Evolutionary conservation across 1,139 yeast genomes (phyloP).

Genomic region (Yamadazyma trypodendri): DNA sequence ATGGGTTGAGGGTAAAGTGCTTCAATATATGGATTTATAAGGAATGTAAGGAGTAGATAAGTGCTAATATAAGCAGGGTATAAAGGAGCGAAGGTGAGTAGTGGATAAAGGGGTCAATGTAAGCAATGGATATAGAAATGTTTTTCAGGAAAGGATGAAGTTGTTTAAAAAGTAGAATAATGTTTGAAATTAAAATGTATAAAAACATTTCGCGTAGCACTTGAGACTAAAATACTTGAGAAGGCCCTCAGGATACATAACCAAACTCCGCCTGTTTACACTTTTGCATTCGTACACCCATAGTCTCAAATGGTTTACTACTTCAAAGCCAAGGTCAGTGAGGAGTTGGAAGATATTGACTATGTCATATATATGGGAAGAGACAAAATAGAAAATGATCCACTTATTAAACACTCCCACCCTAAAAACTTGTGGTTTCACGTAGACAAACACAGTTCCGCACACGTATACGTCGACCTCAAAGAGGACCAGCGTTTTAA

Average conservation of each 20-base stretch:
- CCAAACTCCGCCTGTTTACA: no score
- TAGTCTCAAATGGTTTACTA: constrained; percentile 54
- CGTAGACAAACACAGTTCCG: constrained; percentile 76
- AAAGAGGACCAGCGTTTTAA: constrained; percentile 36
- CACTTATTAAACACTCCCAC: constrained; percentile 65
- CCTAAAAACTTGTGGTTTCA: constrained; percentile 82
- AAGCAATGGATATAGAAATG: constrained; percentile 4
- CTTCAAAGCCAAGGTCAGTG: constrained; percentile 39
- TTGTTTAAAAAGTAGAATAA: neutral
- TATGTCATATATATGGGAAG: constrained; percentile 65
- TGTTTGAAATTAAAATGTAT: constrained; percentile 3
- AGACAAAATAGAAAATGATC: constrained; percentile 76
- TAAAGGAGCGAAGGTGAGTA: no score
- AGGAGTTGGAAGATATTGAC: constrained; percentile 32
- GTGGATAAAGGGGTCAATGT: no score
- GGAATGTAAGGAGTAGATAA: constrained; percentile 4
- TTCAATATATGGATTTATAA: no score
- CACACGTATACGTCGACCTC: constrained; percentile 74
- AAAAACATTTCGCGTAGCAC: neutral
- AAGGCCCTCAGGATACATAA: neutral
- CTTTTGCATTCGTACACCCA: neutral
- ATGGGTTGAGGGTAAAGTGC: neutral
- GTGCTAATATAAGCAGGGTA: no score
- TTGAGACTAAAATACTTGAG: neutral
- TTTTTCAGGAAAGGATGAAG: neutral